phyloP scores from a whole-genome alignment of 2,329 filamentous ascomycete genomes.

The Aspergillus quadrilineatus region DNA sequence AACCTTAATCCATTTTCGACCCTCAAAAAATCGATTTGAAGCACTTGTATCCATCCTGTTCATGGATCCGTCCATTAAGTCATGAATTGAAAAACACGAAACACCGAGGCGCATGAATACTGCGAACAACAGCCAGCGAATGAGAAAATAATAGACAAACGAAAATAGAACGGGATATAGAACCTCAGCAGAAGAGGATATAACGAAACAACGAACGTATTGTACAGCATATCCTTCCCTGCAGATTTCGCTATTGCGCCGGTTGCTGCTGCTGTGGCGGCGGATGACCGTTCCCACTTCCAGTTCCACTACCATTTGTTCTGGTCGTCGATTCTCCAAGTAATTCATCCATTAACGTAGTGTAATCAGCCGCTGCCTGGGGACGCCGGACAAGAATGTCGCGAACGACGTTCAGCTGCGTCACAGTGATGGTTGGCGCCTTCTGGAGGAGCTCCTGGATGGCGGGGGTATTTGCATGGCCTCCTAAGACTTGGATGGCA shows the following conservation, averaged over 20 bases:
- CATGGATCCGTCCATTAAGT: background rate
- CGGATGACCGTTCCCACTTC: constrained; percentile 28
- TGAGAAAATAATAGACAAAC: background rate
- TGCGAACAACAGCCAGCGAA: constrained; percentile 1
- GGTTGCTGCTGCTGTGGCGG: constrained; percentile 17
- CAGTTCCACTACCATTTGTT: constrained; percentile 33
- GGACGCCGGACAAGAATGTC: constrained; percentile 67
- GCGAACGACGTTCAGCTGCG: constrained; percentile 72
- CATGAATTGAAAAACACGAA: constrained; percentile 14
- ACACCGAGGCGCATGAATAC: background rate
- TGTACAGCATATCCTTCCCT: constrained; percentile 18
- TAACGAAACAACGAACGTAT: constrained; percentile 10
- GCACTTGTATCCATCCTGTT: background rate
- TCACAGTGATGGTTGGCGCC: constrained; percentile 65
- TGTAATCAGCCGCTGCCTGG: constrained; percentile 60
- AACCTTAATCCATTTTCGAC: background rate
- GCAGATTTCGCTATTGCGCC: constrained; percentile 8
- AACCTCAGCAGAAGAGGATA: constrained; percentile 1
- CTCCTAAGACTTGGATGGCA: constrained; percentile 64
- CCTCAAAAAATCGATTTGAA: background rate
- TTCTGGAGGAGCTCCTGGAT: constrained; percentile 69
- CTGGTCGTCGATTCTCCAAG: constrained; percentile 30
- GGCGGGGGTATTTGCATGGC: constrained; percentile 62
- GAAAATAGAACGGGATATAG: background rate
- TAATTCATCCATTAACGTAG: constrained; percentile 44